Percentiles rank a stretch among this genome's conserved stretches.
These are phyloP conservation scores for Ascochyta koolunga DNA, from an alignment of 2,329 filamentous ascomycete genomes.

Conservation along the genomic window DNA sequence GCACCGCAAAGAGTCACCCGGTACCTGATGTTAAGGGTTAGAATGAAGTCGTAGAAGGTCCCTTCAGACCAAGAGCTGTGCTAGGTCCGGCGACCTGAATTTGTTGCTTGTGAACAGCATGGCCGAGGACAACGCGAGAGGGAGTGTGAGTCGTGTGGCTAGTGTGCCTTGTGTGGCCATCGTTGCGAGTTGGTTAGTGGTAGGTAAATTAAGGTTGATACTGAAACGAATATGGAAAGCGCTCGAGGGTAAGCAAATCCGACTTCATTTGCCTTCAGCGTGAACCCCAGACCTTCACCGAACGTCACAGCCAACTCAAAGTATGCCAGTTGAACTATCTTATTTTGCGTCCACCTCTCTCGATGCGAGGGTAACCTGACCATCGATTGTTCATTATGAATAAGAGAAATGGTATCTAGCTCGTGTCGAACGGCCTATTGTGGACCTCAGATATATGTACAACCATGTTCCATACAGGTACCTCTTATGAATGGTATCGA, in stretches of 20 bases:
- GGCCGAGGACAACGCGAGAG: no score
- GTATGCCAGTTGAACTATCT: not conserved
- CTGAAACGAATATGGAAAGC: not conserved
- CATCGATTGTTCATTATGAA: not conserved
- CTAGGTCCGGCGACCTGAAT: not conserved
- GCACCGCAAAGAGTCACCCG: no score
- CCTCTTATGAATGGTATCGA: constrained; percentile 9
- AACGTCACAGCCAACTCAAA: no score
- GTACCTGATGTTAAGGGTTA: no score
- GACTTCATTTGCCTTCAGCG: not conserved
- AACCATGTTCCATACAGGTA: not conserved
- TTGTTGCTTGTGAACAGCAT: not conserved
- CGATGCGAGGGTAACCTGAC: not conserved
- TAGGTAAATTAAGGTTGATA: not conserved
- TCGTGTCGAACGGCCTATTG: not conserved
- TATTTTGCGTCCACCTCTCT: not conserved
- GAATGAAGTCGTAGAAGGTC: not conserved
- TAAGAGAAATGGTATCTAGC: constrained; percentile 1
- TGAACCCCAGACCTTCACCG: not conserved
- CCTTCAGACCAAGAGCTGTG: not conserved
- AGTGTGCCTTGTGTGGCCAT: not conserved
- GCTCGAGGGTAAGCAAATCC: not conserved
- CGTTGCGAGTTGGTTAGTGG: not conserved
- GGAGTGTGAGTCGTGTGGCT: no score
- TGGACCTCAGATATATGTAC: constrained; percentile 2